phyloP scores from a whole-genome alignment of 2,329 filamentous ascomycete genomes.

The Atkinsonella hypoxylon region DNA sequence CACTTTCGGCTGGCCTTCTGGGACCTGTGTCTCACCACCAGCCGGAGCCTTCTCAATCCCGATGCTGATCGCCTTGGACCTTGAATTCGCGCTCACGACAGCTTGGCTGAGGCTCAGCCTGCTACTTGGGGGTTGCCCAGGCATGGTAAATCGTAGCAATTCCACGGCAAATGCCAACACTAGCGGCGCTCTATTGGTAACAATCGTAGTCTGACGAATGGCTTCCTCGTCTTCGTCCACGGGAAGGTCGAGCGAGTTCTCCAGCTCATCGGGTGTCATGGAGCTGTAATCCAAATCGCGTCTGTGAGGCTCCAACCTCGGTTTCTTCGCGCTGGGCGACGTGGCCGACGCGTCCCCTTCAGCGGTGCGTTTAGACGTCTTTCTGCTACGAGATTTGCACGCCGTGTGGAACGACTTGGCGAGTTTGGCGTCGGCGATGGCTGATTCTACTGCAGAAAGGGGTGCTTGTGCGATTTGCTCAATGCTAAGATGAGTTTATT shows the following conservation, averaged over 20 bases:
- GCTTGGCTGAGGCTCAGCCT: constrained; percentile 73
- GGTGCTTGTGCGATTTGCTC: constrained; percentile 41
- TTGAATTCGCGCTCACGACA: constrained; percentile 70
- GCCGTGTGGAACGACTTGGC: constrained; percentile 40
- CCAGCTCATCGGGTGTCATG: constrained; percentile 44
- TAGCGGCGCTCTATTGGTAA: constrained; percentile 72
- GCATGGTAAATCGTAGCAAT: constrained; percentile 68
- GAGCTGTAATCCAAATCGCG: constrained; percentile 26
- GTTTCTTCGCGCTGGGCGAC: constrained; percentile 17
- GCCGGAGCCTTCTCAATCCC: constrained; percentile 55
- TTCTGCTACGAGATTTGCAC: constrained; percentile 41
- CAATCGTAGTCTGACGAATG: constrained; percentile 44
- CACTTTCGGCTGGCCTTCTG: constrained; percentile 62
- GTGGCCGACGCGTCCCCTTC: constrained; percentile 4
- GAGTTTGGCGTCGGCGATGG: constrained; percentile 35
- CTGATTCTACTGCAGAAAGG: constrained; percentile 30
- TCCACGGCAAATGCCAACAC: constrained; percentile 70
- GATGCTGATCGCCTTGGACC: constrained; percentile 62
- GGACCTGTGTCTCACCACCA: constrained; percentile 61
- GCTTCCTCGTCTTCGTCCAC: constrained; percentile 43
- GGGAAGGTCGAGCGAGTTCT: constrained; percentile 50
- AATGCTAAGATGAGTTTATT: constrained; percentile 26
- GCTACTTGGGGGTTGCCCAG: constrained; percentile 75
- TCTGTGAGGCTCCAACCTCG: constrained; percentile 21
- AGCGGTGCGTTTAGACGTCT: constrained; percentile 19